Evolutionary conservation across 441 rosid genomes (phyloP).

Genomic region (Bruguiera hainesii): DNA sequence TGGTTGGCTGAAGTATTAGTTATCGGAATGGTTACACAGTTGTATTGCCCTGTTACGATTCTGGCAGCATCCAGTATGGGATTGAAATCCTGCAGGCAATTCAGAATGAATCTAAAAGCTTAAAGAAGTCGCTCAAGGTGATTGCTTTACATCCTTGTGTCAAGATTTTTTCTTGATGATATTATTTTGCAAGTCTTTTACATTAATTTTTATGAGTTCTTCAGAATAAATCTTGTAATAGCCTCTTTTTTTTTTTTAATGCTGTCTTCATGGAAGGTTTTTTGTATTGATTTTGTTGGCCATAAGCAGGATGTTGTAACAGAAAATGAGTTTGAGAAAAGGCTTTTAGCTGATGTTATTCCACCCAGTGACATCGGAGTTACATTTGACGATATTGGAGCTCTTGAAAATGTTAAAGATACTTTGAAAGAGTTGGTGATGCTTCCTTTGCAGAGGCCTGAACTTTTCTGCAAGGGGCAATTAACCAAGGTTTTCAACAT

Average conservation of each 20-base stretch:
- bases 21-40: conserved; percentile 19
- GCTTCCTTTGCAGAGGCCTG: conserved; percentile 94
- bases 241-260: background rate
- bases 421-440: conserved; percentile 91
- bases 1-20: conserved; percentile 21
- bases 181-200: too few relatives aligned
- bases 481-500: conserved; percentile 63
- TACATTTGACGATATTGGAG: conserved; percentile 88
- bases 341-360: conserved; percentile 87
- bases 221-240: background rate
- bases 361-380: conserved; percentile 95
- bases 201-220: too few relatives aligned
- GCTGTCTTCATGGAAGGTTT: background rate
- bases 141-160: conserved; percentile 14
- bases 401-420: conserved; percentile 92
- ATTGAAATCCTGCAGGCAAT: conserved; percentile 63
- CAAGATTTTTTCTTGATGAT: background rate
- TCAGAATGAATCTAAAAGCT: conserved; percentile 72
- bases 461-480: conserved; percentile 91
- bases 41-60: conserved; percentile 32
- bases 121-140: conserved; percentile 89
- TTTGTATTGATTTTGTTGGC: conserved; percentile 13
- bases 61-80: conserved; percentile 77
- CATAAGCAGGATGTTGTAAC: conserved; percentile 76
- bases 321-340: conserved; percentile 93